Percentiles rank a stretch among this genome's conserved stretches.
Evolutionary conservation across 495 filamentous ascomycete species (phyloP).

Genomic region (Aspergillus saccharolyticus): DNA sequence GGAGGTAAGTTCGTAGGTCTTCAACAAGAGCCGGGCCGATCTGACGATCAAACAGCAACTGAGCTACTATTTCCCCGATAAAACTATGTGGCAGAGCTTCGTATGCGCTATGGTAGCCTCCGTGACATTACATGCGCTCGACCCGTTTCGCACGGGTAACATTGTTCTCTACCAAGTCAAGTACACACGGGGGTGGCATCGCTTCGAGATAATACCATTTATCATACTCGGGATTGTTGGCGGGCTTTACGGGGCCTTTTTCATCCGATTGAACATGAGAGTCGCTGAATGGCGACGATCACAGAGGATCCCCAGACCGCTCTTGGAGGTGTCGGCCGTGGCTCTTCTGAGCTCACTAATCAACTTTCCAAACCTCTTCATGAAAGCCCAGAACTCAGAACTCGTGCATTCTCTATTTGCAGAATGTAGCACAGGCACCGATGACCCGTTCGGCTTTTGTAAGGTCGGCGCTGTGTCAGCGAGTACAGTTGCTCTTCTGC

Average conservation of each 20-base stretch:
- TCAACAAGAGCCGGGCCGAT: not conserved
- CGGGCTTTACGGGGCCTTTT: conserved; percentile 87
- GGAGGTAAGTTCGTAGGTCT: conserved; percentile 49
- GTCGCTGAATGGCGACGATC: conserved; percentile 76
- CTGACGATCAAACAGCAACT: conserved; percentile 56
- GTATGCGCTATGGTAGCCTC: conserved; percentile 98
- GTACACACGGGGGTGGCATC: conserved; percentile 89
- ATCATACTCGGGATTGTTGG: conserved; percentile 81
- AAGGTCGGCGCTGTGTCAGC: conserved; percentile 66
- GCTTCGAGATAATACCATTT: conserved; percentile 89
- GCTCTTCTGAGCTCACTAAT: conserved; percentile 77
- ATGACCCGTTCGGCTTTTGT: conserved; percentile 86
- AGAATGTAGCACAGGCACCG: conserved; percentile 71
- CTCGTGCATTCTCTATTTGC: conserved; percentile 89
- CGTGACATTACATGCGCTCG: conserved; percentile 84
- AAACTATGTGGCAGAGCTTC: conserved; percentile 99
- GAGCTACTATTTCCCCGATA: conserved; percentile 98
- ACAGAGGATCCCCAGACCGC: conserved; percentile 51
- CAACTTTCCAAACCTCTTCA: conserved; percentile 93
- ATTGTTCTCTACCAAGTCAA: conserved; percentile 96
- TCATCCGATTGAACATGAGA: conserved; percentile 90
- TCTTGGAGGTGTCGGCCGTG: conserved; percentile 70
- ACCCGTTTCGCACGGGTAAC: conserved; percentile 94
- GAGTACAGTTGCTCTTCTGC: conserved; percentile 70
- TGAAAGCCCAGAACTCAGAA: conserved; percentile 86